These are phyloP conservation scores for Colletotrichum sojae DNA, from an alignment of 2,329 filamentous ascomycete species.

Conservation along the genomic window DNA sequence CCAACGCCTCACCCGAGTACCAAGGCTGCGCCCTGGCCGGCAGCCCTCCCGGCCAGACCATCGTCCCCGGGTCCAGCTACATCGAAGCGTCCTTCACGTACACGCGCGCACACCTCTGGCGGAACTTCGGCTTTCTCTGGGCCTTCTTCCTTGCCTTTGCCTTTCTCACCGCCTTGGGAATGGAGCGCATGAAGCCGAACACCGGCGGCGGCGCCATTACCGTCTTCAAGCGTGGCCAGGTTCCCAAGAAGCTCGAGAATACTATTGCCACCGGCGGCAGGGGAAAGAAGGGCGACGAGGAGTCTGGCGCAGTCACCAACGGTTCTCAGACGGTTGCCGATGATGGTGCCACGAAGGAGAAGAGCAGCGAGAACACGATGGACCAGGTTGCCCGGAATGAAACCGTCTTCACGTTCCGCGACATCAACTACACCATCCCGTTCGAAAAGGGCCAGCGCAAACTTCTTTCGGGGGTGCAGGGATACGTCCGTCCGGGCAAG, in stretches of 20 bases:
- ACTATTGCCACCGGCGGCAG: slow-evolving; percentile 67
- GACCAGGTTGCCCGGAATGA: slow-evolving; percentile 73
- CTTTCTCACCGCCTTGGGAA: slow-evolving; percentile 53
- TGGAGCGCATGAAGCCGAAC: slow-evolving; percentile 67
- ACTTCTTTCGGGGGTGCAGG: slow-evolving; percentile 82
- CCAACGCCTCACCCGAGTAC: slow-evolving; percentile 61
- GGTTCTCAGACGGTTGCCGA: slow-evolving; percentile 75
- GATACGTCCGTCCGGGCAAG: slow-evolving; percentile 88
- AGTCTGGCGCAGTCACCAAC: slow-evolving; percentile 48
- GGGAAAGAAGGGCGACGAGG: slow-evolving; percentile 66
- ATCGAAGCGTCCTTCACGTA: slow-evolving; percentile 68
- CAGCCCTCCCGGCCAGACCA: slow-evolving; percentile 63
- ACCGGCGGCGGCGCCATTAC: slow-evolving; percentile 72
- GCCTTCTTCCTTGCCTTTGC: slow-evolving; percentile 65
- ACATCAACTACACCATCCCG: slow-evolving; percentile 65
- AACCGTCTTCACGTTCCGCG: slow-evolving; percentile 67
- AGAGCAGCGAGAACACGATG: slow-evolving; percentile 50
- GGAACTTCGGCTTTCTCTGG: slow-evolving; percentile 67
- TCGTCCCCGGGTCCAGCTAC: slow-evolving; percentile 69
- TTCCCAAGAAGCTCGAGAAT: slow-evolving; percentile 70
- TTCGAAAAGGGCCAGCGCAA: slow-evolving; percentile 75
- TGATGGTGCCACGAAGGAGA: slow-evolving; percentile 37
- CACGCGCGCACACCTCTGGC: slow-evolving; percentile 71
- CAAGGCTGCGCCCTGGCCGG: slow-evolving; percentile 74
- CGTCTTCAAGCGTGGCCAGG: slow-evolving; percentile 74